Base-by-base conservation (phyloP, 306 rosid genomes). In the Begonia loranthoides region DNA sequence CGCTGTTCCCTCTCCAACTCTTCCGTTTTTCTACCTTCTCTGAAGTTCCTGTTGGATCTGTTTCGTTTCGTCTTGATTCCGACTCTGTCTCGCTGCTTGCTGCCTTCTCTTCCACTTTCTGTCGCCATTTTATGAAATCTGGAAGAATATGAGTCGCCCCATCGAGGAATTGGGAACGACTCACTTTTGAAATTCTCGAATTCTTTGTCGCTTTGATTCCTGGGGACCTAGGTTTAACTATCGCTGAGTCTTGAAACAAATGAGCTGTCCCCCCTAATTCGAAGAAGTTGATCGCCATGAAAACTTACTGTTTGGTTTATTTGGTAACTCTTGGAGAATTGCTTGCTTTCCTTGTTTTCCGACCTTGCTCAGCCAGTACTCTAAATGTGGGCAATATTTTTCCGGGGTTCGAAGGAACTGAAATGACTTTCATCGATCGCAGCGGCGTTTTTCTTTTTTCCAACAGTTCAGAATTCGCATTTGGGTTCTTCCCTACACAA, bases 371-470 rank as follows among this genome's bases (percentile, higher is more conserved):
- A 2, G 81, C 67, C 50, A 69, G 86, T 36, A n/a, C 12, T 59
- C 75, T 60, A 51, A 44, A 13, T 1, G 9, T 28, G 0, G 94
- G 80, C 28, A 41, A 17, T 4, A 68, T 92, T 58, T 3, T 10
- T 34, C 82, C 79, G 0, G 88, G 82, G 0, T 67, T 63, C 50
- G 12, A 57, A 63, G 84, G 84, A 24, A 49, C 87, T 43, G 82
- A 78, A 45, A 86, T 92, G 95, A 33, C 52, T 48, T 86, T 74
- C 79, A 73, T 90, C 67, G 88, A 86, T 65, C 74, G 48, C 34
- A 9, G 63, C 0, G 95, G 95, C 48, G 8, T 61, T 59, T 92
- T 92, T 61, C 86, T 92, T 9, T 16, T 63, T 12, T 92, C 99
- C 10, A 63, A 68, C 5, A 51, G 10, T 2, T 64, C 73, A 6